phyloP scores from a whole-genome alignment of 2,329 filamentous ascomycete species.

The Pseudodiploospora longispora region DNA sequence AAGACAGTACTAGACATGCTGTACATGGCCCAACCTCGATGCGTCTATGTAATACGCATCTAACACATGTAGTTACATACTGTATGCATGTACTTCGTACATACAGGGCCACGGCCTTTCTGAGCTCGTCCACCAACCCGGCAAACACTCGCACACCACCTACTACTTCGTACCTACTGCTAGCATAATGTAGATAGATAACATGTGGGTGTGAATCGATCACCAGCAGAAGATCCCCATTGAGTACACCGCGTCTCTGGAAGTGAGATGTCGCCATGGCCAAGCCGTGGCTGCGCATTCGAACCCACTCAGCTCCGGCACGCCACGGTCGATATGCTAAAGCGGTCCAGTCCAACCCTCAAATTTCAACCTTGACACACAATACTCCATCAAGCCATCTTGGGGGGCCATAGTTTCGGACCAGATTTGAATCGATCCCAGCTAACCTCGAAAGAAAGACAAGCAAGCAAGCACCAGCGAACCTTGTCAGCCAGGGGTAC shows the following conservation, averaged over 20 bases:
- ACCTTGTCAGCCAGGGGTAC: conserved; percentile 6
- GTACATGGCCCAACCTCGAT: no score
- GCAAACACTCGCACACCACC: no score
- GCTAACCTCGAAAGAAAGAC: conserved; percentile 3
- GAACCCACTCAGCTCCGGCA: conserved; percentile 7
- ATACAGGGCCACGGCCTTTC: no score
- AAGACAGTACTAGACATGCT: neutral
- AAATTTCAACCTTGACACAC: neutral
- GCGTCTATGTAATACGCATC: no score
- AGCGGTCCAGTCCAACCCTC: neutral
- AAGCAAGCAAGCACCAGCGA: conserved; percentile 6
- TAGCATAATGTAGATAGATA: no score
- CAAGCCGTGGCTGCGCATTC: conserved; percentile 1
- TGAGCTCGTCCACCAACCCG: no score
- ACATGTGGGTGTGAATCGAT: no score
- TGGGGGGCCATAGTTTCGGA: conserved; percentile 1
- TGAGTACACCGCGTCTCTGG: conserved; percentile 2
- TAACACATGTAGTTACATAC: no score
- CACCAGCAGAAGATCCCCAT: no score
- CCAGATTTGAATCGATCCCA: conserved; percentile 6
- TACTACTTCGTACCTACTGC: no score
- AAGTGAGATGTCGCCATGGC: conserved; percentile 3
- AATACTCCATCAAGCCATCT: neutral
- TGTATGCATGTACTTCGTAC: no score
- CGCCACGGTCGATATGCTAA: conserved; percentile 6